These are phyloP conservation scores for Spathaspora sp. DNA, from an alignment of 1,139 yeast genomes.

Conservation along the genomic window DNA sequence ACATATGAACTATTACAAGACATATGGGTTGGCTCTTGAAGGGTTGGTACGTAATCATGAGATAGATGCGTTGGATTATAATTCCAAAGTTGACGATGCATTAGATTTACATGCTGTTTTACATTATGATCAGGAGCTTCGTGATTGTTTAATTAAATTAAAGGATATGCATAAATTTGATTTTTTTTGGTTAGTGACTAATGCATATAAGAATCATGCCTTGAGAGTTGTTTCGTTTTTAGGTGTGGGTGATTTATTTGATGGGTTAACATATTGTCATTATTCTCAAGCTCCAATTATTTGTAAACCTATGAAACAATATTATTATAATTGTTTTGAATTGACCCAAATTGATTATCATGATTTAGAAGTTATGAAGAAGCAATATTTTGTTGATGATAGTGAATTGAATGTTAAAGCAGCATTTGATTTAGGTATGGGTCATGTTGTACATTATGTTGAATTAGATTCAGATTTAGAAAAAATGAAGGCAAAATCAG, in stretches of 20 bases:
- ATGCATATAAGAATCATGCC: constrained; percentile 92
- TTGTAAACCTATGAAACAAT: constrained; percentile 80
- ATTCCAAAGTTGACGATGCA: constrained; percentile 86
- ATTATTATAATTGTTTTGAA: constrained; percentile 52
- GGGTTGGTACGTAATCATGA: constrained; percentile 78
- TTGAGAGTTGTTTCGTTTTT: constrained; percentile 69
- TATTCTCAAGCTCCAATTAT: constrained; percentile 64
- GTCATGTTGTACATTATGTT: constrained; percentile 56
- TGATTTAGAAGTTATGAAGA: constrained; percentile 34
- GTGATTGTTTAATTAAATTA: constrained; percentile 50
- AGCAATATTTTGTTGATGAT: constrained; percentile 75
- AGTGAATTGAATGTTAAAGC: constrained; percentile 65
- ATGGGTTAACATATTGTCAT: constrained; percentile 92
- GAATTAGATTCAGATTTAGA: constrained; percentile 49
- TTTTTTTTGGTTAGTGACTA: constrained; percentile 81
- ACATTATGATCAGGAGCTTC: constrained; percentile 53
- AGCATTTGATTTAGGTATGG: constrained; percentile 52
- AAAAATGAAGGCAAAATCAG: constrained; percentile 26
- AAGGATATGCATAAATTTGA: constrained; percentile 38
- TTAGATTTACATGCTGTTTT: constrained; percentile 79
- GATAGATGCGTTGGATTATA: constrained; percentile 87
- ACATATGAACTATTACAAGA: constrained; percentile 74
- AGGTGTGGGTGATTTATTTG: constrained; percentile 88
- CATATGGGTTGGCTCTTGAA: constrained; percentile 90
- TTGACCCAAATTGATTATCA: constrained; percentile 59